Evolutionary conservation across 2,329 filamentous ascomycete genomes (phyloP).

Genomic region (Trichoderma sp.): DNA sequence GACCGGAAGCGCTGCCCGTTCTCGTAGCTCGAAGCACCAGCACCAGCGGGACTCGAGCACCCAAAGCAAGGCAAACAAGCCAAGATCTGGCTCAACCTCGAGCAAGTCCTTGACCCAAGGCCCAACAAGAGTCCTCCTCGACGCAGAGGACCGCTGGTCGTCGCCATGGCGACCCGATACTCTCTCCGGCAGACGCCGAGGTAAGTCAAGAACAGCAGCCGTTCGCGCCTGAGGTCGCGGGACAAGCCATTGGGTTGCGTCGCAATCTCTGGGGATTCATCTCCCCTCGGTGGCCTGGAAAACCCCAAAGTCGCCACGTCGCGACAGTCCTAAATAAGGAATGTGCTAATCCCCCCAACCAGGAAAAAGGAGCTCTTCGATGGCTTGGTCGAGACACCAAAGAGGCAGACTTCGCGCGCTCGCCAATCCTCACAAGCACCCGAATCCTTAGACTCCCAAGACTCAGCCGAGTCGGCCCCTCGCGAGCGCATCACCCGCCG

Average conservation of each 20-base stretch:
- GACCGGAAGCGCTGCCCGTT: constrained; percentile 8
- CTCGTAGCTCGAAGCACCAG: background rate
- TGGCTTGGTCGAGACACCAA: constrained; percentile 62
- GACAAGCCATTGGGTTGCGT: background rate
- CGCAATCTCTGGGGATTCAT: background rate
- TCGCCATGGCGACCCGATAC: constrained; percentile 36
- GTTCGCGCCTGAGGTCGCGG: background rate
- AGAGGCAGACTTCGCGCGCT: constrained; percentile 45
- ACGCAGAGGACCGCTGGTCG: constrained; percentile 3
- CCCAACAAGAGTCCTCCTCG: background rate
- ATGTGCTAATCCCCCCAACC: background rate
- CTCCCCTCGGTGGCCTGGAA: background rate
- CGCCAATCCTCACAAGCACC: constrained; percentile 54
- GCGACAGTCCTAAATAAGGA: background rate
- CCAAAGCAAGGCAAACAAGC: constrained; percentile 4
- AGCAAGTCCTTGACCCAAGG: background rate
- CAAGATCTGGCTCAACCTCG: background rate
- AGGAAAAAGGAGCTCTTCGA: constrained; percentile 65
- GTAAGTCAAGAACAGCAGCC: constrained; percentile 30
- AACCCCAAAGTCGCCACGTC: background rate
- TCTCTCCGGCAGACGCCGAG: constrained; percentile 40
- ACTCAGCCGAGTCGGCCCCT: constrained; percentile 49
- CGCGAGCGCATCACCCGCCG: constrained; percentile 46
- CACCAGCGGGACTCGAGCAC: constrained; percentile 7
- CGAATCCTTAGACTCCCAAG: constrained; percentile 52